phyloP scores from a whole-genome alignment of 2,329 filamentous ascomycete species.

The Conoideocrella luteorostrata region DNA sequence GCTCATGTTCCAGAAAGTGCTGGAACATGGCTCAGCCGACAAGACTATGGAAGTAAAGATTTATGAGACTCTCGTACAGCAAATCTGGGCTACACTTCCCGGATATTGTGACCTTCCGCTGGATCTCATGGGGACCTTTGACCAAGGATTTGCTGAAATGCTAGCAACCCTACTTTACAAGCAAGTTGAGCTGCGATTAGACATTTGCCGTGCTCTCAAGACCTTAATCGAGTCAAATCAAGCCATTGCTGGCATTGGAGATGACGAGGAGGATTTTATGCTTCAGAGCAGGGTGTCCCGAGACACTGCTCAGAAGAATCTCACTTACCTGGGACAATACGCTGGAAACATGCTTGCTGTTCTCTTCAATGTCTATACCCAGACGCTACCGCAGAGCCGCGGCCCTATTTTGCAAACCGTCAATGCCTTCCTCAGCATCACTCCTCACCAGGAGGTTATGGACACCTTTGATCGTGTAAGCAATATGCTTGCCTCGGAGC shows the following conservation, averaged over 20 bases:
- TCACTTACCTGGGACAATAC: constrained; percentile 72
- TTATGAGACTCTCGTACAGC: constrained; percentile 91
- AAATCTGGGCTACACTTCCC: constrained; percentile 89
- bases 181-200: constrained; percentile 78
- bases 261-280: constrained; percentile 63
- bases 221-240: constrained; percentile 89
- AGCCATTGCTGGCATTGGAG: constrained; percentile 64
- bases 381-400: constrained; percentile 87
- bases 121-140: constrained; percentile 70
- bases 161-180: constrained; percentile 88
- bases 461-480: constrained; percentile 86
- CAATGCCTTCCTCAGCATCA: constrained; percentile 89
- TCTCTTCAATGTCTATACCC: constrained; percentile 97
- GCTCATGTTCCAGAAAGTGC: constrained; percentile 78
- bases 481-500: constrained; percentile 69
- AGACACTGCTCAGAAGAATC: constrained; percentile 67
- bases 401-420: constrained; percentile 90
- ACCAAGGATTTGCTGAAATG: constrained; percentile 83
- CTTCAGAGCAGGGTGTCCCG: constrained; percentile 74
- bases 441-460: constrained; percentile 68
- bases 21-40: constrained; percentile 73
- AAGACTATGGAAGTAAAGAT: constrained; percentile 98
- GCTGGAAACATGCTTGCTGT: constrained; percentile 88
- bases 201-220: constrained; percentile 81
- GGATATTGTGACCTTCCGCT: constrained; percentile 92